Percentiles rank a stretch among this genome's conserved stretches.
Conservation (phyloP, 2,329 filamentous ascomycete species). For the Chaetomium olivaceum region DNA sequence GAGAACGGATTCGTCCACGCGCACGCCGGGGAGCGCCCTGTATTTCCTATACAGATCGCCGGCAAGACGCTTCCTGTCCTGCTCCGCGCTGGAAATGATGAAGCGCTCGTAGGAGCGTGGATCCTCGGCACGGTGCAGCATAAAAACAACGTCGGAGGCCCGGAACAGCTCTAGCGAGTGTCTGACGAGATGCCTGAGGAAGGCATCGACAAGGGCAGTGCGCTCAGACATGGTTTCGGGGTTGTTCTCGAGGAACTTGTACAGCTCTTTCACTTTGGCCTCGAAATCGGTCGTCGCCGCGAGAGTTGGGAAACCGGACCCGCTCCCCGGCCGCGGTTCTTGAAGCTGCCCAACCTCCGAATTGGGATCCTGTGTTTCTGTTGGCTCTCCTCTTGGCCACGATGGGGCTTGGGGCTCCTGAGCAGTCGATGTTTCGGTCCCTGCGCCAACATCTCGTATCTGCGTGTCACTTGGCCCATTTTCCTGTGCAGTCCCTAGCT, state of each 20-base stretch:
- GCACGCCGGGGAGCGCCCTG: constrained; percentile 43
- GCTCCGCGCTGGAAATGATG: constrained; percentile 39
- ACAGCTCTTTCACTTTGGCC: constrained; percentile 17
- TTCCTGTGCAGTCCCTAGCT: neutral
- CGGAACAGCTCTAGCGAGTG: constrained; percentile 28
- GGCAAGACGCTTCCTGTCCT: constrained; percentile 38
- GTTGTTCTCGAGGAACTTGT: constrained; percentile 7
- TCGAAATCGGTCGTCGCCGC: constrained; percentile 18
- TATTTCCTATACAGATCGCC: constrained; percentile 49
- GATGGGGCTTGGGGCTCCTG: neutral
- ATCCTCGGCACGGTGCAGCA: constrained; percentile 47
- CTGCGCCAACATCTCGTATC: neutral
- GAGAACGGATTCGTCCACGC: constrained; percentile 44
- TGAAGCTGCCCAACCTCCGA: neutral
- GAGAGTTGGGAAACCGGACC: constrained; percentile 9
- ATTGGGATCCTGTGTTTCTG: neutral
- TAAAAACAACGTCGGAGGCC: constrained; percentile 35
- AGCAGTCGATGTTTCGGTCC: neutral
- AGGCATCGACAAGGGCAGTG: constrained; percentile 13
- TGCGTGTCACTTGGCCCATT: neutral
- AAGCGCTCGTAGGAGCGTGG: constrained; percentile 47
- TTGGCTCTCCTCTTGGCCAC: neutral
- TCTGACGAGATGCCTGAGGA: constrained; percentile 26
- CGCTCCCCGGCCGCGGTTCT: neutral
- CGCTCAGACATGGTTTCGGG: neutral